phyloP scores from a whole-genome alignment of 768 basidiomycete genomes.

The Exsudoporus frostii region DNA sequence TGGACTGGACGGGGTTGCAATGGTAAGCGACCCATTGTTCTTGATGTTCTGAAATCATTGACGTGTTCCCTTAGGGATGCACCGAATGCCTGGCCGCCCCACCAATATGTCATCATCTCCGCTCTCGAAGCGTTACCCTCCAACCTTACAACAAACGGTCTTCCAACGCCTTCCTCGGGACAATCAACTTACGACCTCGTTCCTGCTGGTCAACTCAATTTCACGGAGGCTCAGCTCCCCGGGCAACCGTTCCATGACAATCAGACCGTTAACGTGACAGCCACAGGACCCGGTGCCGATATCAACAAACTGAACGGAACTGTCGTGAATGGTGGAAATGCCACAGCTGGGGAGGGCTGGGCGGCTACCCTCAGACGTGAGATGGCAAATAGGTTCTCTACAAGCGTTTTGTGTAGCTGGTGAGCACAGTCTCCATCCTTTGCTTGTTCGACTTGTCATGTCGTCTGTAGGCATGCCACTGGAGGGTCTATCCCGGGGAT shows the following conservation, averaged over 20 bases:
- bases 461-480: conserved; percentile 64
- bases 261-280: conserved; percentile 44
- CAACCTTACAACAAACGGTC: conserved; percentile 56
- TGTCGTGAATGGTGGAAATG: conserved; percentile 69
- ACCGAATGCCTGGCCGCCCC: conserved; percentile 88
- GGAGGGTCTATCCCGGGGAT: conserved; percentile 78
- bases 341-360: conserved; percentile 63
- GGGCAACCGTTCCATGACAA: conserved; percentile 51
- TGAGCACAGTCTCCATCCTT: conserved; percentile 28
- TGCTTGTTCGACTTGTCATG: not conserved
- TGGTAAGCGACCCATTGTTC: conserved; percentile 49
- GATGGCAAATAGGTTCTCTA: conserved; percentile 81
- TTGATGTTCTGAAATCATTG: not conserved
- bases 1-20: conserved; percentile 70
- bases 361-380: conserved; percentile 57
- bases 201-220: conserved; percentile 75
- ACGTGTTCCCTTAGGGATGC: conserved; percentile 53
- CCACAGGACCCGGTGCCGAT: conserved; percentile 55
- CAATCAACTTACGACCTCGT: conserved; percentile 66
- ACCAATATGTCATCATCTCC: conserved; percentile 75
- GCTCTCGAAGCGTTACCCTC: conserved; percentile 74
- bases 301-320: conserved; percentile 52
- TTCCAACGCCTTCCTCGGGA: conserved; percentile 49
- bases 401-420: conserved; percentile 89
- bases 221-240: conserved; percentile 69